phyloP scores from a whole-genome alignment of 1,139 yeast genomes.

The Debaryomyces subglobosus region DNA sequence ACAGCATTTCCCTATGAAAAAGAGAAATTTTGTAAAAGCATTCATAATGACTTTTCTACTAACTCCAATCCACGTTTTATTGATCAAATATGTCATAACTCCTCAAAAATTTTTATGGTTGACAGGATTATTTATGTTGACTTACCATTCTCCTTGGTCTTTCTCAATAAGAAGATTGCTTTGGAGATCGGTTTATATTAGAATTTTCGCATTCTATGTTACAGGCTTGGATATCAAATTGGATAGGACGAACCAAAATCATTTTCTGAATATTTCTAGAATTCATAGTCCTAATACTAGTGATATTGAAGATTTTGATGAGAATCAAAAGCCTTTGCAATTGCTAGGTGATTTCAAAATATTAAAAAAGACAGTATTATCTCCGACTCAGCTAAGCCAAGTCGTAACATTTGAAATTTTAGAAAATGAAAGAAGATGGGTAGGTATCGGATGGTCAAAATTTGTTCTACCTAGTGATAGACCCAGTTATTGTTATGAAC shows the following conservation, averaged over 20 bases:
- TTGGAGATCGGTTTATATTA: constrained; percentile 56
- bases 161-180: constrained; percentile 51
- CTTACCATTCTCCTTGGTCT: constrained; percentile 58
- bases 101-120: constrained; percentile 41
- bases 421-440: constrained; percentile 65
- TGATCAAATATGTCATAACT: constrained; percentile 38
- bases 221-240: constrained; percentile 49
- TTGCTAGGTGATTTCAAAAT: constrained; percentile 44
- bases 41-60: constrained; percentile 35
- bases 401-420: constrained; percentile 52
- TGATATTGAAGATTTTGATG: constrained; percentile 27
- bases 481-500: constrained; percentile 47
- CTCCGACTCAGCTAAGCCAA: constrained; percentile 49
- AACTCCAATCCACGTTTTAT: constrained; percentile 51
- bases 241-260: constrained; percentile 21
- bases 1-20: constrained; percentile 32
- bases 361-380: constrained; percentile 40
- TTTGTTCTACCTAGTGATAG: constrained; percentile 56
- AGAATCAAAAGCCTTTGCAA: constrained; percentile 16
- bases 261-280: constrained; percentile 21
- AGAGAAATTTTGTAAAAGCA: constrained; percentile 33
- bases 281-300: constrained; percentile 29
- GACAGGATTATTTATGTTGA: constrained; percentile 43
- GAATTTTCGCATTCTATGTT: constrained; percentile 44
- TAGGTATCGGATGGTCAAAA: constrained; percentile 63